Evolutionary conservation across 768 basidiomycete genomes (phyloP).

Genomic region (Pisolithus sp.): DNA sequence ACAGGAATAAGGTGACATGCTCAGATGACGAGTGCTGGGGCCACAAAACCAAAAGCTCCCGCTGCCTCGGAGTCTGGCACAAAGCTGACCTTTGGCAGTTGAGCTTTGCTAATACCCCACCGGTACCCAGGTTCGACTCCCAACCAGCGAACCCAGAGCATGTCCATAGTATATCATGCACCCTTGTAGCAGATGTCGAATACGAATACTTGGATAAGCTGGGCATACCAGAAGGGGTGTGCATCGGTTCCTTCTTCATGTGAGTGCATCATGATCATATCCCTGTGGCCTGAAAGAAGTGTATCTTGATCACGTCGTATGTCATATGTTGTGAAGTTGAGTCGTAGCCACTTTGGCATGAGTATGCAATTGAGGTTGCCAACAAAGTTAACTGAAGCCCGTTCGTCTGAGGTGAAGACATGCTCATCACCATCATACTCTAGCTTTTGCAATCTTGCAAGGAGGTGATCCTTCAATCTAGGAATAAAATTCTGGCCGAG

Average conservation of each 20-base stretch:
- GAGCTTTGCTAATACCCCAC: constrained; percentile 10
- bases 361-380: constrained; percentile 8
- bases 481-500: constrained; percentile 15
- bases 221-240: constrained; percentile 20
- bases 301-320: constrained; percentile 10
- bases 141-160: constrained; percentile 38
- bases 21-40: constrained; percentile 23
- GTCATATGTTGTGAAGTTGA: constrained; percentile 19
- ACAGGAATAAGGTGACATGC: constrained; percentile 27
- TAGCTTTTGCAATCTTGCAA: constrained; percentile 3
- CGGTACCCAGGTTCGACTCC: constrained; percentile 16
- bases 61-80: constrained; percentile 19
- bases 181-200: constrained; percentile 10
- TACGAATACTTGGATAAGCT: constrained; percentile 8
- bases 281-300: constrained; percentile 14
- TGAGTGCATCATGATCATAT: constrained; percentile 16
- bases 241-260: constrained; percentile 5
- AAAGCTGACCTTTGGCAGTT: constrained; percentile 26
- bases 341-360: background rate
- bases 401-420: background rate
- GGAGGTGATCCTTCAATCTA: constrained; percentile 16
- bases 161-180: constrained; percentile 11
- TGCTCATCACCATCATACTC: background rate
- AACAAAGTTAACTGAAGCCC: background rate
- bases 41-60: constrained; percentile 31